Conservation (phyloP, 2,329 filamentous ascomycete genomes). For the Sphaerulina populicola region DNA sequence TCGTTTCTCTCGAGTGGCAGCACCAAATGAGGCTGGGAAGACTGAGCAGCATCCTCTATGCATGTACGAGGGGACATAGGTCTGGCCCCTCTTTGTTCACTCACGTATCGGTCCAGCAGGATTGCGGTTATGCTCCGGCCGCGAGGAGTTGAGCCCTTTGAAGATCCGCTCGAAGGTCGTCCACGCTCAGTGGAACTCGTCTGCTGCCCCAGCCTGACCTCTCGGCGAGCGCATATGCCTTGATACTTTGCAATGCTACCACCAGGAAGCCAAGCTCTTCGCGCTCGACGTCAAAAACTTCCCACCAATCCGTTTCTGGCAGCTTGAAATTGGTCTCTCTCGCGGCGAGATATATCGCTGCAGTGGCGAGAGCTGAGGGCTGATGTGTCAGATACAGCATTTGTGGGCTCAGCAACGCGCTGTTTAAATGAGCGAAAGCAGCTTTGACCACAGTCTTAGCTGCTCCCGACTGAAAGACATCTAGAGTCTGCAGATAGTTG, state of each 20-base stretch:
- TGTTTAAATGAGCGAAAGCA: slow-evolving; percentile 73
- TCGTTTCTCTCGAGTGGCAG: no score
- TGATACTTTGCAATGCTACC: slow-evolving; percentile 72
- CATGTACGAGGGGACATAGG: no score
- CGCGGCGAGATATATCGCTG: slow-evolving; percentile 83
- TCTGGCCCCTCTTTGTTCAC: no score
- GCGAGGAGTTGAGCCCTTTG: slow-evolving; percentile 26
- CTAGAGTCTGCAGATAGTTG: slow-evolving; percentile 86
- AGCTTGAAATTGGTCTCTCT: slow-evolving; percentile 67
- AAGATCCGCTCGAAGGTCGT: slow-evolving; percentile 53
- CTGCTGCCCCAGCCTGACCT: slow-evolving; percentile 44
- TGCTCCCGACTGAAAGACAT: slow-evolving; percentile 47
- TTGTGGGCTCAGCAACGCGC: slow-evolving; percentile 76
- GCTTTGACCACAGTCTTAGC: slow-evolving; percentile 52
- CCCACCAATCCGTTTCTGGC: slow-evolving; percentile 88
- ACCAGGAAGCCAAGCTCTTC: slow-evolving; percentile 92
- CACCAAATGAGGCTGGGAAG: no score
- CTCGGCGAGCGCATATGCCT: slow-evolving; percentile 58
- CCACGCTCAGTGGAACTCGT: slow-evolving; percentile 52
- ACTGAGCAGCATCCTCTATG: no score
- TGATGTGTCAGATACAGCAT: slow-evolving; percentile 88
- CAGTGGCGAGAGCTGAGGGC: slow-evolving; percentile 72
- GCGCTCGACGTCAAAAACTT: slow-evolving; percentile 90
- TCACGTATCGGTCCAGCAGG: no score
- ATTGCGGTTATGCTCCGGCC: not conserved